Conservation (phyloP, 1,139 yeast genomes). For the Zygoascus sp. region DNA sequence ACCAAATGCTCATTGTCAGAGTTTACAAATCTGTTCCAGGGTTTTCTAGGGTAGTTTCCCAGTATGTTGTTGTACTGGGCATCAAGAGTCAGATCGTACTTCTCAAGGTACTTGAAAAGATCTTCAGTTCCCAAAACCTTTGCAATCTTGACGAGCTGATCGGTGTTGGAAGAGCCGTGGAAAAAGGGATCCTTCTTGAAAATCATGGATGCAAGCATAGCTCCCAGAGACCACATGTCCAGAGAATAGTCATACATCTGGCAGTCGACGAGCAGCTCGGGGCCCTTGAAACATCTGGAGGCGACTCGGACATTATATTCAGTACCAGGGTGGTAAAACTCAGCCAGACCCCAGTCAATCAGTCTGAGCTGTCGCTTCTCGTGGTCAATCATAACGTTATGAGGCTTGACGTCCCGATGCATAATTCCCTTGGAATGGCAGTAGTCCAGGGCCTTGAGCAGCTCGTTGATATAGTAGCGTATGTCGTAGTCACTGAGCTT, state of each 20-base stretch:
- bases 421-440: constrained; percentile 97
- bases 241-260: constrained; percentile 91
- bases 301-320: constrained; percentile 97
- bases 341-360: constrained; percentile 99
- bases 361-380: constrained; percentile 62
- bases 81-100: constrained; percentile 71
- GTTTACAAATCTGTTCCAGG: constrained; percentile 83
- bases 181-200: constrained; percentile 96
- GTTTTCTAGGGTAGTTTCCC: constrained; percentile 73
- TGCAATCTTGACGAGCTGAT: constrained; percentile 92
- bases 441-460: constrained; percentile 84
- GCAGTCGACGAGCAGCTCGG: constrained; percentile 89
- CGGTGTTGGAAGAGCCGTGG: constrained; percentile 94
- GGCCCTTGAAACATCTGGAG: constrained; percentile 96
- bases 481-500: constrained; percentile 79
- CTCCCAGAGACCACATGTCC: constrained; percentile 96
- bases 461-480: constrained; percentile 81
- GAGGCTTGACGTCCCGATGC: constrained; percentile 98
- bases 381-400: constrained; percentile 97
- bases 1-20: constrained; percentile 68
- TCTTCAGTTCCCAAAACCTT: constrained; percentile 89
- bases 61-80: constrained; percentile 75
- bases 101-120: constrained; percentile 64
- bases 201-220: constrained; percentile 95
- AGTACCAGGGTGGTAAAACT: constrained; percentile 90